Evolutionary conservation across 2,329 filamentous ascomycete species (phyloP).

Genomic region (Trichoderma lentiforme): DNA sequence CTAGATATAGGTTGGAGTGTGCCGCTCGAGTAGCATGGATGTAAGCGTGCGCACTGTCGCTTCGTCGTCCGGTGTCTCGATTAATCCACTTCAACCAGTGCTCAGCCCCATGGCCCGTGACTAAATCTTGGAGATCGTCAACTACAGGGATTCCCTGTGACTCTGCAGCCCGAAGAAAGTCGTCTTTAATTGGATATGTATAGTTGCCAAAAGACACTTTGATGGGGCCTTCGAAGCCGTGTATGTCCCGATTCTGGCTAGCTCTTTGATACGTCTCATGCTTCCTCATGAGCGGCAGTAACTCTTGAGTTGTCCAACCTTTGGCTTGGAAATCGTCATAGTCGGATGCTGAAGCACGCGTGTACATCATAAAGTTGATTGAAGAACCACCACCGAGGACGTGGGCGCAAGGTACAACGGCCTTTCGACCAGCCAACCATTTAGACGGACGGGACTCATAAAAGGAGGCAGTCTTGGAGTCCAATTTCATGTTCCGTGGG

Average conservation of each 20-base stretch:
- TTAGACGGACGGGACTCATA: slow-evolving; percentile 22
- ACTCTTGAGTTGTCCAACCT: slow-evolving; percentile 23
- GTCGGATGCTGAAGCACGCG: slow-evolving; percentile 24
- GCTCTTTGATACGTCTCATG: slow-evolving; percentile 28
- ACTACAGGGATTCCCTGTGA: slow-evolving; percentile 47
- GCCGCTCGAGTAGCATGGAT: slow-evolving; percentile 31
- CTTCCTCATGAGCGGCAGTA: slow-evolving; percentile 24
- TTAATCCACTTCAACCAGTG: slow-evolving; percentile 45
- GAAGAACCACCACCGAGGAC: slow-evolving; percentile 26
- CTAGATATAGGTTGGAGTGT: slow-evolving; percentile 32
- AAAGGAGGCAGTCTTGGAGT: slow-evolving; percentile 21
- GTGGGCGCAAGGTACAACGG: slow-evolving; percentile 22
- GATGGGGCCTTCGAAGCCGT: slow-evolving; percentile 51
- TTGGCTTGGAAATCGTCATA: slow-evolving; percentile 23
- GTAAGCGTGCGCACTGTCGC: slow-evolving; percentile 30
- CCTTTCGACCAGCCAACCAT: slow-evolving; percentile 18
- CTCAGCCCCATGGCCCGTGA: slow-evolving; percentile 31
- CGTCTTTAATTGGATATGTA: slow-evolving; percentile 38
- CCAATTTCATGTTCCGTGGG: slow-evolving; percentile 17
- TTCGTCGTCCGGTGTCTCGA: slow-evolving; percentile 15
- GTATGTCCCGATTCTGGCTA: slow-evolving; percentile 25
- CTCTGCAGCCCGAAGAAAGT: slow-evolving; percentile 47
- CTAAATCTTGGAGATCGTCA: slow-evolving; percentile 49
- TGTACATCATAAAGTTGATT: slow-evolving; percentile 27
- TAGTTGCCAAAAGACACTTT: slow-evolving; percentile 48